phyloP scores from a whole-genome alignment of 139 green algal species.

The Chlamydomonas sphaeroides region DNA sequence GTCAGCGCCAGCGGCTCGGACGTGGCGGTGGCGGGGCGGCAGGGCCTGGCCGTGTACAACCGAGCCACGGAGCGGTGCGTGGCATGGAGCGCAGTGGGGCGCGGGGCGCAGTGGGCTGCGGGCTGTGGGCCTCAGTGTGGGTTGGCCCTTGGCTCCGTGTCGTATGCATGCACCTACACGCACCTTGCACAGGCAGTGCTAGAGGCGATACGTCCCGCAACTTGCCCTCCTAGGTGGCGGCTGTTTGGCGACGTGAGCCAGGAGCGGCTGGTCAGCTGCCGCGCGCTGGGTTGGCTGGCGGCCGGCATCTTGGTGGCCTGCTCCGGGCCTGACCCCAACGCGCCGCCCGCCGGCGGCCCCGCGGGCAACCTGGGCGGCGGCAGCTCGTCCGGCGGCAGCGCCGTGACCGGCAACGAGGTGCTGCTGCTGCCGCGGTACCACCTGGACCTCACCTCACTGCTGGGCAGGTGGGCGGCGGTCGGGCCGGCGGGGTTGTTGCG shows the following conservation, averaged over 20 bases:
- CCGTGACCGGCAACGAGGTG: conserved; percentile 64
- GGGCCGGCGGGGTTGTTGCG: no score
- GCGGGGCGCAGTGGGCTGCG: background rate
- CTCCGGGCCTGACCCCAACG: conserved; percentile 16
- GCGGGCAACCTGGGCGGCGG: background rate
- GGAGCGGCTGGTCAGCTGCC: conserved; percentile 69
- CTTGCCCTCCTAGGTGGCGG: conserved; percentile 62
- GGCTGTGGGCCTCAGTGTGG: background rate
- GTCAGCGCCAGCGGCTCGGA: conserved; percentile 72
- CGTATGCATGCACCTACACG: no score
- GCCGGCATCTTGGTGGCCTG: conserved; percentile 51
- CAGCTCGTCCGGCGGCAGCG: background rate
- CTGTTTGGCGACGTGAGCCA: conserved; percentile 92
- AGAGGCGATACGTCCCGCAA: background rate
- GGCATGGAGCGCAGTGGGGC: no score
- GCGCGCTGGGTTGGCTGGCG: conserved; percentile 72
- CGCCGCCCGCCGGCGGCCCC: background rate
- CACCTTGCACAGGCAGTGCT: no score
- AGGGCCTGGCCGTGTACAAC: conserved; percentile 84
- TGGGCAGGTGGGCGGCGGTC: conserved; percentile 44
- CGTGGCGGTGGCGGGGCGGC: conserved; percentile 84
- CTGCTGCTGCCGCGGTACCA: conserved; percentile 89
- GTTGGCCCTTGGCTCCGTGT: no score
- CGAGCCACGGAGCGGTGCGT: conserved; percentile 51
- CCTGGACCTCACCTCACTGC: conserved; percentile 84